A percentile compares a stretch with the other conserved stretches of the same genome.
Conservation (phyloP, 768 basidiomycete genomes). For the Tricholoma sp. region DNA sequence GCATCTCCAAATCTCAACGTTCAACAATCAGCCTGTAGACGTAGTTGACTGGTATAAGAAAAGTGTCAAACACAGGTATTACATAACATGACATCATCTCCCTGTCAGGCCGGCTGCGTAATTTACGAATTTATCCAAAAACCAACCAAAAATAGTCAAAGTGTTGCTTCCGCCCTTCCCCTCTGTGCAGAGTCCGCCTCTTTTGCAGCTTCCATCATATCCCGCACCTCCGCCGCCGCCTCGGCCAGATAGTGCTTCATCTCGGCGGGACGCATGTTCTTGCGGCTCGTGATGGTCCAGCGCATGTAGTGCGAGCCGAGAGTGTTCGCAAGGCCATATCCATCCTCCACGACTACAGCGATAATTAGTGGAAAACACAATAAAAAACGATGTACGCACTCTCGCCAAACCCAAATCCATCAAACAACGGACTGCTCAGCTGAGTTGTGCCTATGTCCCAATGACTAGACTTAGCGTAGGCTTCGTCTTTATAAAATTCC, state of each 20-base stretch:
- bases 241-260: slow-evolving; percentile 49
- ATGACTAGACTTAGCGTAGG: slow-evolving; percentile 65
- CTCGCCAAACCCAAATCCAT: slow-evolving; percentile 98
- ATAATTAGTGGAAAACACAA: no score
- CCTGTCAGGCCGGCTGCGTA: no score
- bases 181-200: no score
- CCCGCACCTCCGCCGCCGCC: slow-evolving; percentile 16
- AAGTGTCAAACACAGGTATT: no score
- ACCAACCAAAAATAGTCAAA: no score
- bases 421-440: slow-evolving; percentile 72
- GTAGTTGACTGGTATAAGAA: no score
- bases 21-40: no score
- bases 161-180: no score
- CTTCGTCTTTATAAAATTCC: slow-evolving; percentile 67
- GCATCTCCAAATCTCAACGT: no score
- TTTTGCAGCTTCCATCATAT: slow-evolving; percentile 16
- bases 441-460: slow-evolving; percentile 97
- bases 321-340: slow-evolving; percentile 87
- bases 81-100: no score
- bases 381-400: slow-evolving; percentile 42
- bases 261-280: slow-evolving; percentile 41
- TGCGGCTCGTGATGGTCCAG: slow-evolving; percentile 85
- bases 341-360: slow-evolving; percentile 88
- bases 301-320: slow-evolving; percentile 82
- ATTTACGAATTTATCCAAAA: no score